Conservation (phyloP, 2,329 filamentous ascomycete genomes). For the Scedosporium apiospermum region DNA sequence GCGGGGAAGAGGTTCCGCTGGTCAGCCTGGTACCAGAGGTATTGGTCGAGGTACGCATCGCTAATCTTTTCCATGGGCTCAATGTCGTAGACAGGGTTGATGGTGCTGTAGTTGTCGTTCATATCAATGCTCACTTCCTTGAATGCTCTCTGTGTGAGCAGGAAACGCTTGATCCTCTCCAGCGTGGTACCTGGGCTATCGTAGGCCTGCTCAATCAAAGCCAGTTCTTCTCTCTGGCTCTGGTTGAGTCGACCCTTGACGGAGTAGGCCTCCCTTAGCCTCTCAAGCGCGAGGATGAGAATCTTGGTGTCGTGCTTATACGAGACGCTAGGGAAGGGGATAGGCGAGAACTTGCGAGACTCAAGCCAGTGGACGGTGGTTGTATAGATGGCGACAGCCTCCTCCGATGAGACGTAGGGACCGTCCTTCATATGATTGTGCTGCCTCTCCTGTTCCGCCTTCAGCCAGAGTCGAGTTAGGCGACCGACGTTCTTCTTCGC, state of each 20-base stretch:
- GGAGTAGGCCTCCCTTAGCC: slow-evolving; percentile 89
- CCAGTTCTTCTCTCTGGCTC: slow-evolving; percentile 92
- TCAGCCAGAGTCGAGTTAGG: slow-evolving; percentile 90
- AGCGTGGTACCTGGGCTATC: slow-evolving; percentile 94
- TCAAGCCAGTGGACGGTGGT: slow-evolving; percentile 98
- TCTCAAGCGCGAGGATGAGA: slow-evolving; percentile 86
- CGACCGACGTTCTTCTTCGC: slow-evolving; percentile 98
- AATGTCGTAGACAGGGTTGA: slow-evolving; percentile 98
- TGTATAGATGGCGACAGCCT: slow-evolving; percentile 97
- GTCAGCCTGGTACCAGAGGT: slow-evolving; percentile 98
- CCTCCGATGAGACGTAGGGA: slow-evolving; percentile 95
- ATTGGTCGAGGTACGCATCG: slow-evolving; percentile 96
- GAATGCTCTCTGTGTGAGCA: slow-evolving; percentile 94
- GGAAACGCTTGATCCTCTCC: slow-evolving; percentile 92
- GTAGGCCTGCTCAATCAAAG: slow-evolving; percentile 95
- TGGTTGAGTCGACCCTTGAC: slow-evolving; percentile 96
- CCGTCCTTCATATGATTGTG: slow-evolving; percentile 99
- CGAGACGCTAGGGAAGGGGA: slow-evolving; percentile 95
- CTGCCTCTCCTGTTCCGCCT: slow-evolving; percentile 95
- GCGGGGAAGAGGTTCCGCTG: slow-evolving; percentile 93
- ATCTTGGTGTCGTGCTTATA: slow-evolving; percentile 99
- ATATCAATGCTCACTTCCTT: slow-evolving; percentile 99
- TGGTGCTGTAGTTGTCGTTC: slow-evolving; percentile 99
- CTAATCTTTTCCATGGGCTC: slow-evolving; percentile 99
- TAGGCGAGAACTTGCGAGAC: slow-evolving; percentile 95